Evolutionary conservation across 1,139 yeast species (phyloP).

Genomic region (Lizanozyma gosingica): DNA sequence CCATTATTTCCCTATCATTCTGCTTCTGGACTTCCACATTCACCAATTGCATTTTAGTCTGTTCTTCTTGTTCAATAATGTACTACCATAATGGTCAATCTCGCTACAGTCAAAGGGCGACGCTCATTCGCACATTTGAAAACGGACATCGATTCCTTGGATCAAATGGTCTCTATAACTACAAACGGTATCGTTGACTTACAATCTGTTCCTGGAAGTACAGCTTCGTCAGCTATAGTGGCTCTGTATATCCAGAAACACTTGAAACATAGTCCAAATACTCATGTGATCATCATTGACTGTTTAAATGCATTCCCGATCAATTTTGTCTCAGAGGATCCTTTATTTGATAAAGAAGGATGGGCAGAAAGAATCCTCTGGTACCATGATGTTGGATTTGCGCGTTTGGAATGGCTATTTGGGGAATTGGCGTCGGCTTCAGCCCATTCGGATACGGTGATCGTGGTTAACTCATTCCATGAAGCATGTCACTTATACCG

Average conservation of each 20-base stretch:
- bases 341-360: conserved; percentile 9
- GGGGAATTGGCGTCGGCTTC: conserved; percentile 7
- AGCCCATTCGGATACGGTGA: conserved; percentile 6
- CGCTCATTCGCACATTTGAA: background rate
- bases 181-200: conserved; percentile 24
- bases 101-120: background rate
- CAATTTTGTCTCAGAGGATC: conserved; percentile 13
- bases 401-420: conserved; percentile 4
- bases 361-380: conserved; percentile 13
- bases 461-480: conserved; percentile 28
- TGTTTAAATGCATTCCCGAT: conserved; percentile 24
- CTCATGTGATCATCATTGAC: conserved; percentile 21
- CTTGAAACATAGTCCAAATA: conserved; percentile 9
- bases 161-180: background rate
- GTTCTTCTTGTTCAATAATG: background rate
- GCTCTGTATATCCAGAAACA: conserved; percentile 22
- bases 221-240: conserved; percentile 15
- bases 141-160: background rate
- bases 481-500: conserved; percentile 28
- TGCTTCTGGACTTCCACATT: too few relatives aligned
- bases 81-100: background rate
- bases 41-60: too few relatives aligned
- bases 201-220: conserved; percentile 28
- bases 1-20: too few relatives aligned
- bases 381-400: conserved; percentile 20